Base-by-base conservation (phyloP, 345 rosid species). In the Theobroma cacao region DNA sequence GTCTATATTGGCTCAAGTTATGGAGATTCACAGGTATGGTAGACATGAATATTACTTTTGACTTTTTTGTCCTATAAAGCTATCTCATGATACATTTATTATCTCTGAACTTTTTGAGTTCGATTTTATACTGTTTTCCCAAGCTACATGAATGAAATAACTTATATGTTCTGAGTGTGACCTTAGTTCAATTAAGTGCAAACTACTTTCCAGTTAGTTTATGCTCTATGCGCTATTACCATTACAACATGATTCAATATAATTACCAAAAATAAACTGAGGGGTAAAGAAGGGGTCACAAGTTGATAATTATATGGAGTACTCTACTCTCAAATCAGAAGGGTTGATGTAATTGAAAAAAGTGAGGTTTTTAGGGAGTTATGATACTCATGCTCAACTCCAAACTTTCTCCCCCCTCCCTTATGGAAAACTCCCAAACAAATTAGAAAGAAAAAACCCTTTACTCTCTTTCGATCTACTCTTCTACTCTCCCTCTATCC, bases 11-110 rank as follows among this genome's bases (percentile, higher is more conserved):
- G 99, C 72, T 95, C 99, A 68, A 93, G 98, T 84, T 93, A 85
- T 87, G 99, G 99, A 80, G 99, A 95, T 84, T 95, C 98, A 80
- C 97, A 89, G 94, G 98, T 93, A 79, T 74, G 80, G 50, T 26
- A 40, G 24, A 45, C 34, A 6, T 47, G 10, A 12, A 15, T 15
- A 26, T 33, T 8, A 47, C 71, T 31, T 52, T 30, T 56, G 61
- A 41, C 22, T 36, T 8, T 36, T 65, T 34, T 20, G 11, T 69
- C 30, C n/a, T 0, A 38, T 72, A 7, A 50, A 50, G 26, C 10
- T 28, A 30, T 33, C 1, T 6, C 9, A 6, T 41, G 45, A 41
- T 41, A 41, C 9, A 6, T 9, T 41, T 41, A 5, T 6, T 41
- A 41, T 41, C 45, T 41, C 11, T 41, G 45, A 41, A 41, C 45